Evolutionary conservation across 352 stramenopile genomes (phyloP).

Genomic region (Pythium inflatum): DNA sequence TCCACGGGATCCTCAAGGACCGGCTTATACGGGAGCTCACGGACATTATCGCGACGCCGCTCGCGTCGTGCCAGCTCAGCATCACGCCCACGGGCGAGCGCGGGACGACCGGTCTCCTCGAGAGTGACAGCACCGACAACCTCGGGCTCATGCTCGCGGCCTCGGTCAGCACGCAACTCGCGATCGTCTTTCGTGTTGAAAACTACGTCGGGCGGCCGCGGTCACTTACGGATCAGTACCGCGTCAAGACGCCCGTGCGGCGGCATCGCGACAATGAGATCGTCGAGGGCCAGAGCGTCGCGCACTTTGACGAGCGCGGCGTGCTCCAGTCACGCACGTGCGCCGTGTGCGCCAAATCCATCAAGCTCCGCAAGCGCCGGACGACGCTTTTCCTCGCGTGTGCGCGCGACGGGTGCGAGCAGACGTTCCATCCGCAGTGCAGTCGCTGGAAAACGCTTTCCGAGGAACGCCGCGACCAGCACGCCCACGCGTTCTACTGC

Average conservation of each 20-base stretch:
- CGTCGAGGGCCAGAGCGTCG: conserved; percentile 39
- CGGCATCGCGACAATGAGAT: not conserved
- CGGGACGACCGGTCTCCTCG: conserved; percentile 46
- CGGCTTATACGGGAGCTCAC: conserved; percentile 55
- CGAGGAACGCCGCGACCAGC: conserved; percentile 24
- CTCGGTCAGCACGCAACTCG: conserved; percentile 49
- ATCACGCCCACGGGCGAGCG: conserved; percentile 50
- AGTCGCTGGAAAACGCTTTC: conserved; percentile 62
- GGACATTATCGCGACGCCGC: conserved; percentile 50
- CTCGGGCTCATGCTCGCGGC: conserved; percentile 57
- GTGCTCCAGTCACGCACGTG: conserved; percentile 55
- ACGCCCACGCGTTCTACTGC: conserved; percentile 51
- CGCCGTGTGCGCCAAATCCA: conserved; percentile 51
- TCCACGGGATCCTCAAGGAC: conserved; percentile 67
- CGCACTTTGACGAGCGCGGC: conserved; percentile 64
- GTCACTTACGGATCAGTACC: conserved; percentile 54
- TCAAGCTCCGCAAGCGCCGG: conserved; percentile 40
- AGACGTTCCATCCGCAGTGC: conserved; percentile 69
- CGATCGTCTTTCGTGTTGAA: conserved; percentile 57
- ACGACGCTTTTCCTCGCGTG: conserved; percentile 46
- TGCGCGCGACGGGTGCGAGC: conserved; percentile 49
- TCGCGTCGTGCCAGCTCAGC: conserved; percentile 54
- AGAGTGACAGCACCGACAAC: conserved; percentile 62
- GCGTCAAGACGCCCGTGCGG: conserved; percentile 27
- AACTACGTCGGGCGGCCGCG: conserved; percentile 55